Conservation (phyloP, 2,329 filamentous ascomycete genomes). For the Acrodontium crateriforme region DNA sequence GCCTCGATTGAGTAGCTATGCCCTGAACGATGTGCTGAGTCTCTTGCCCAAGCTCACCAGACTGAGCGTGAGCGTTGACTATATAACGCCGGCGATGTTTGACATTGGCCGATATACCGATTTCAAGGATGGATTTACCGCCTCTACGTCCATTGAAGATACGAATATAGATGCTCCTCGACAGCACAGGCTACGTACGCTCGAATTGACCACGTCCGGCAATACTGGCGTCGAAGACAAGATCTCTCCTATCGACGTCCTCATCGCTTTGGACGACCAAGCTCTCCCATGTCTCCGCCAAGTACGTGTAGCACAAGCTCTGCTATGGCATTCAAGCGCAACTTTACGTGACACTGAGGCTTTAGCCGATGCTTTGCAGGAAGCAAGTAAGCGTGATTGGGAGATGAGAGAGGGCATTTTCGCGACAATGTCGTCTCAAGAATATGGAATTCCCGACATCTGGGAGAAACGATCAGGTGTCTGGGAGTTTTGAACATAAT, state of each 20-base stretch:
- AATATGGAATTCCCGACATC: background rate
- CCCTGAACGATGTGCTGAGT: constrained; percentile 28
- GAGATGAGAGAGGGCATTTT: constrained; percentile 3
- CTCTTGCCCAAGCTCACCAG: constrained; percentile 26
- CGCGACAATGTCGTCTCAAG: background rate
- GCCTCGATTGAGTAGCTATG: constrained; percentile 24
- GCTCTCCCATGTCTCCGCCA: constrained; percentile 25
- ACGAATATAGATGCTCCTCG: background rate
- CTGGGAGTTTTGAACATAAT: too few relatives aligned
- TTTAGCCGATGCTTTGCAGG: constrained; percentile 24
- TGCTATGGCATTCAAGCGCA: constrained; percentile 25
- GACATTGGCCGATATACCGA: constrained; percentile 9
- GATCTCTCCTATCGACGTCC: constrained; percentile 29
- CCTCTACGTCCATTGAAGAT: constrained; percentile 2
- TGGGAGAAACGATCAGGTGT: background rate
- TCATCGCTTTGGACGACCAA: constrained; percentile 27
- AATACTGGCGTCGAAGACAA: constrained; percentile 23
- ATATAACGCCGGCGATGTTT: constrained; percentile 30
- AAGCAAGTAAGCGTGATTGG: constrained; percentile 27
- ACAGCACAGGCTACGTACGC: constrained; percentile 17
- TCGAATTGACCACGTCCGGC: constrained; percentile 28
- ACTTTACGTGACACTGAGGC: constrained; percentile 25
- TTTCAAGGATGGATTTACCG: background rate
- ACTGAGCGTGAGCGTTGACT: constrained; percentile 33
- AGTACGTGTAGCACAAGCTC: constrained; percentile 24